Evolutionary conservation across 2,329 filamentous ascomycete genomes (phyloP).

Genomic region (Pseudogymnoascus sp.): DNA sequence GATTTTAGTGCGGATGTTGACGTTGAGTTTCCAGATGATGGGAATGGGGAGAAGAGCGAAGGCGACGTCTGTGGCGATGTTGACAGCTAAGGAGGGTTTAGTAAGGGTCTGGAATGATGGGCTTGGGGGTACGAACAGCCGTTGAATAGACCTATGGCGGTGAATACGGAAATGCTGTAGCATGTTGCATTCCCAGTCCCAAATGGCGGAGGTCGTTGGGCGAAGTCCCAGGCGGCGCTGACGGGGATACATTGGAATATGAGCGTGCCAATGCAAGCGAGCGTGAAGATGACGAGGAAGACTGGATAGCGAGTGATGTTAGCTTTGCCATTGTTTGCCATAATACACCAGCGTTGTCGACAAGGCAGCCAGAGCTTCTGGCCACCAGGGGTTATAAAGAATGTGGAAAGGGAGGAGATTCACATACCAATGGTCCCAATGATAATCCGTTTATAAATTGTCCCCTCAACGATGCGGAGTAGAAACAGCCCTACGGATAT

Average conservation of each 20-base stretch:
- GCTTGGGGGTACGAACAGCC: slow-evolving; percentile 28
- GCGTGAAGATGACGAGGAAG: slow-evolving; percentile 37
- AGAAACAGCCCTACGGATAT: slow-evolving; percentile 42
- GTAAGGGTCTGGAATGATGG: background rate
- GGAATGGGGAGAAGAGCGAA: slow-evolving; percentile 38
- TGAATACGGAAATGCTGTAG: slow-evolving; percentile 35
- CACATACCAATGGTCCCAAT: slow-evolving; percentile 37
- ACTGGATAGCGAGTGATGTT: slow-evolving; percentile 21
- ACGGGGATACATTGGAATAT: slow-evolving; percentile 43
- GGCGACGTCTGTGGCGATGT: slow-evolving; percentile 23
- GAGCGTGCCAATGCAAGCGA: slow-evolving; percentile 39
- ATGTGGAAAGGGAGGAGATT: background rate
- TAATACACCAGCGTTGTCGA: background rate
- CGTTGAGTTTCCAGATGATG: slow-evolving; percentile 36
- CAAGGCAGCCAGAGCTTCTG: background rate
- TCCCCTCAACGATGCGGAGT: slow-evolving; percentile 36
- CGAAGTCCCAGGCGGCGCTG: slow-evolving; percentile 37
- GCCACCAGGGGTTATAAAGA: background rate
- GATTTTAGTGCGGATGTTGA: slow-evolving; percentile 37
- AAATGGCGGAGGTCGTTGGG: slow-evolving; percentile 22
- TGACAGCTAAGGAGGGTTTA: slow-evolving; percentile 18
- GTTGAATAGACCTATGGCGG: slow-evolving; percentile 41
- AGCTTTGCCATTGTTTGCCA: slow-evolving; percentile 16
- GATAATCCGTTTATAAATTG: slow-evolving; percentile 35
- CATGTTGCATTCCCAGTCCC: slow-evolving; percentile 32